Percentiles rank a stretch among this genome's conserved stretches.
Conservation (phyloP, 1,284 basidiomycete genomes). For the Baeospora myosura region DNA sequence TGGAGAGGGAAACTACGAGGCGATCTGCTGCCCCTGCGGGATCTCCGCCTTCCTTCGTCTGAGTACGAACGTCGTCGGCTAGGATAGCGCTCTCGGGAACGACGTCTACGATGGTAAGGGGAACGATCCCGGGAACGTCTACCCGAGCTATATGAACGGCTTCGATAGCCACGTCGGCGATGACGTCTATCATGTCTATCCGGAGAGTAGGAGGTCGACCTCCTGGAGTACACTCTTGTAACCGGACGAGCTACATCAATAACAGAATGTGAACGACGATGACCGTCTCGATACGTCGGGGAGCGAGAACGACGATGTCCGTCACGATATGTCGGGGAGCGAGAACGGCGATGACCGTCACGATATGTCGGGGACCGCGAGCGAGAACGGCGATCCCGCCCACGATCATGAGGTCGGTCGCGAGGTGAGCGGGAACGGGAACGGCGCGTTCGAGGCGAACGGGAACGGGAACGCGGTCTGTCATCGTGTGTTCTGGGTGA, state of each 20-base stretch:
- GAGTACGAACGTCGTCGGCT: too few relatives aligned
- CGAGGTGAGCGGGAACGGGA: slow-evolving; percentile 14
- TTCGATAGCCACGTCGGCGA: background rate
- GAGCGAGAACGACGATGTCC: too few relatives aligned
- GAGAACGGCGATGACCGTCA: background rate
- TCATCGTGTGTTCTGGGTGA: background rate
- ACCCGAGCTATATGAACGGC: background rate
- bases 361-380: slow-evolving; percentile 2
- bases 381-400: slow-evolving; percentile 7
- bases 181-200: background rate
- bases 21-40: too few relatives aligned
- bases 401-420: slow-evolving; percentile 8
- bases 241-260: too few relatives aligned
- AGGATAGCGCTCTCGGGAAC: background rate
- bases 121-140: background rate
- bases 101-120: background rate
- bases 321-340: too few relatives aligned
- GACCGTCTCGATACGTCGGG: too few relatives aligned
- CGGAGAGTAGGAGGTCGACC: background rate
- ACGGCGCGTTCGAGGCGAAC: slow-evolving; percentile 10
- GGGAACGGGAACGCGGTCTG: slow-evolving; percentile 14
- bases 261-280: too few relatives aligned
- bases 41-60: too few relatives aligned
- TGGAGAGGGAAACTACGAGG: too few relatives aligned
- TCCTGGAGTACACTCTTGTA: background rate